Evolutionary conservation across 2,329 filamentous ascomycete species (phyloP), one percentile per base, ranked within the genome.

Genomic region (Dothistroma septosporum): DNA sequence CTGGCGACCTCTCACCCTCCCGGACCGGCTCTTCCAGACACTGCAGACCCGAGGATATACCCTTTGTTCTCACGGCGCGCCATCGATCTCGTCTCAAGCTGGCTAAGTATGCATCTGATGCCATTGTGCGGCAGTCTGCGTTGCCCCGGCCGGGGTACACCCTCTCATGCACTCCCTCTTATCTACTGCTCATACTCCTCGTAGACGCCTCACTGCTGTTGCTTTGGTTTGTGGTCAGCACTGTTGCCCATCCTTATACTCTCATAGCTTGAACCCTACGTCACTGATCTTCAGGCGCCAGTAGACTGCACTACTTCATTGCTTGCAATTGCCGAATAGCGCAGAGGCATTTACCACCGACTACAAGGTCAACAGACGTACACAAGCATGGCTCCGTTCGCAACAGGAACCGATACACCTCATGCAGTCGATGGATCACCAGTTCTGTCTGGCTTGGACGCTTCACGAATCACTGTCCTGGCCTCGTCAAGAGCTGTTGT

Each of bases 401-500:
- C 69, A 37, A 73, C 69, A 32, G 69, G 69, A 28, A 67, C 66
- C 32, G 59, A 61, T 48, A 66, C 68, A 24, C 69, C 69, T 21
- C 69, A 70, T 35, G 60, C 64, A 22, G 59, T 63, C 21, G 55
- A 58, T 24, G 63, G 58, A 5, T 65, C 63, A 4, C 64, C 63
- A n/a, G 46, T 61, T 4, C 53, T 65, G 10, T 37, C 56, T 22
- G 58, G 60, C 35, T 49, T 64, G 8, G 55, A 68, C 44, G 60
- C 64, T 9, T 66, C 65, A 11, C 53, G 66, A 6, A 83, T 92
- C 69, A 87, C 85, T 48, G 90, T 97, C 61, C 82, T 97, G 60
- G 89, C 89, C 60, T 97, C 94, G 0, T 89, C 88, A 28, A 85
- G 92, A 69, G 90, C 90, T 60, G 86, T 97, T 55, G 81, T 97